Percentiles rank a stretch among this genome's conserved stretches.
phyloP scores from a whole-genome alignment of 202 grass and related monocot species.

The Hordeum pubiflorum region DNA sequence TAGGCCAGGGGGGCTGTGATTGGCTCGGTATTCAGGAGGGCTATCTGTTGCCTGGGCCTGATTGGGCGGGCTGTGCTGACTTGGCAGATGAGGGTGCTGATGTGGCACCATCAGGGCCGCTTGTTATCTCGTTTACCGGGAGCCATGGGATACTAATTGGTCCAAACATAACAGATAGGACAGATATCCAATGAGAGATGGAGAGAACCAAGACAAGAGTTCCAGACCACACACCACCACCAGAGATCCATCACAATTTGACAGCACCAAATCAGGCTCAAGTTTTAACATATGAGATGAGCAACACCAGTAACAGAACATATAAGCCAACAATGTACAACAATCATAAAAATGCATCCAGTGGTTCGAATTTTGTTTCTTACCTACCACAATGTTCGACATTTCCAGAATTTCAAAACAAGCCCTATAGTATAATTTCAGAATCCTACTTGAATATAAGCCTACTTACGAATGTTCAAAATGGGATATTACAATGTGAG shows the following conservation, averaged over 20 bases:
- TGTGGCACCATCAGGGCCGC: conserved; percentile 29
- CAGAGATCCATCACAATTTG: neutral
- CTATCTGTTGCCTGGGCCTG: conserved; percentile 53
- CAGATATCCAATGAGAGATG: conserved; percentile 14
- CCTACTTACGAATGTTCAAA: conserved; percentile 6
- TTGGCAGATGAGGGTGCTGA: conserved; percentile 65
- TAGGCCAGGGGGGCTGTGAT: conserved; percentile 47
- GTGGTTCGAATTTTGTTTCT: neutral
- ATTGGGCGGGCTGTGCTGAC: conserved; percentile 60
- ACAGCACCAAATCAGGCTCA: neutral
- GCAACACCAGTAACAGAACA: neutral
- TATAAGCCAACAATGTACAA: neutral
- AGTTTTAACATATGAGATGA: neutral
- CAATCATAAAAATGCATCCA: neutral
- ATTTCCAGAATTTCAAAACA: neutral
- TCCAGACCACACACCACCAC: neutral
- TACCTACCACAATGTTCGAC: neutral
- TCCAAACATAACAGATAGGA: conserved; percentile 25
- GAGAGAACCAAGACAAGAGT: neutral
- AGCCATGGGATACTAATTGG: conserved; percentile 3
- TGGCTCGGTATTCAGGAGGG: conserved; percentile 31
- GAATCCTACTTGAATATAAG: conserved; percentile 27
- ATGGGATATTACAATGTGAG: neutral
- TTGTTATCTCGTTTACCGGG: conserved; percentile 8
- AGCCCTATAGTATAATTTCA: neutral